Evolutionary conservation across 768 basidiomycete species (phyloP).

Genomic region (Trametes sanguinea): DNA sequence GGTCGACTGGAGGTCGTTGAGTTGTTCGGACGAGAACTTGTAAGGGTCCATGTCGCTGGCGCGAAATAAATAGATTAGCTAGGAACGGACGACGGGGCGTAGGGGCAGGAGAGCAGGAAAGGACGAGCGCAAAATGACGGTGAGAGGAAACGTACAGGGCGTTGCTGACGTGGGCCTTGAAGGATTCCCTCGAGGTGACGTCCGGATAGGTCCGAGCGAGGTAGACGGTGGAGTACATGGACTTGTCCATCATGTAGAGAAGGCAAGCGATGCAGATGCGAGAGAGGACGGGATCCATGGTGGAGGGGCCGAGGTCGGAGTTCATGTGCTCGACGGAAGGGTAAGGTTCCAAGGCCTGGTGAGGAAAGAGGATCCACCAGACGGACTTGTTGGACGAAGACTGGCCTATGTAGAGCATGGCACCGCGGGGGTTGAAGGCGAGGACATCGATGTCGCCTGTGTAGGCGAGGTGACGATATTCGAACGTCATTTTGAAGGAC

Average conservation of each 20-base stretch:
- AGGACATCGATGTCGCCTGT: background rate
- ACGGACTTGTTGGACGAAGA: background rate
- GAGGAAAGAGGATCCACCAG: background rate
- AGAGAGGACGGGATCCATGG: background rate
- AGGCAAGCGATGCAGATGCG: background rate
- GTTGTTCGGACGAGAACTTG: background rate
- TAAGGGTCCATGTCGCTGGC: background rate
- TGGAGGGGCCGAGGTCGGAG: background rate
- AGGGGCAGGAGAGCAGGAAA: no score
- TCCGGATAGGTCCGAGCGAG: no score
- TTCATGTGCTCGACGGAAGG: background rate
- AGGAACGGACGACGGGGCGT: background rate
- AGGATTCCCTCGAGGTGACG: no score
- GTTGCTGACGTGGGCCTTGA: no score
- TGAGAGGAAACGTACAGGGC: no score
- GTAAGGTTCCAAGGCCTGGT: background rate
- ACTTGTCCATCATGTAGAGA: background rate
- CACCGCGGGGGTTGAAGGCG: background rate
- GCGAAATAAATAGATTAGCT: background rate
- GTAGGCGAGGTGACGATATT: background rate
- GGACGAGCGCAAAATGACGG: no score
- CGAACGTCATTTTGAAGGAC: background rate
- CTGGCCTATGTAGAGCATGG: background rate
- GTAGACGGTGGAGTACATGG: background rate
- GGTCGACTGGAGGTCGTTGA: background rate